A percentile compares a stretch with the other conserved stretches of the same genome.
Conservation (phyloP, 2,329 filamentous ascomycete genomes). For the Westerdykella sp. region DNA sequence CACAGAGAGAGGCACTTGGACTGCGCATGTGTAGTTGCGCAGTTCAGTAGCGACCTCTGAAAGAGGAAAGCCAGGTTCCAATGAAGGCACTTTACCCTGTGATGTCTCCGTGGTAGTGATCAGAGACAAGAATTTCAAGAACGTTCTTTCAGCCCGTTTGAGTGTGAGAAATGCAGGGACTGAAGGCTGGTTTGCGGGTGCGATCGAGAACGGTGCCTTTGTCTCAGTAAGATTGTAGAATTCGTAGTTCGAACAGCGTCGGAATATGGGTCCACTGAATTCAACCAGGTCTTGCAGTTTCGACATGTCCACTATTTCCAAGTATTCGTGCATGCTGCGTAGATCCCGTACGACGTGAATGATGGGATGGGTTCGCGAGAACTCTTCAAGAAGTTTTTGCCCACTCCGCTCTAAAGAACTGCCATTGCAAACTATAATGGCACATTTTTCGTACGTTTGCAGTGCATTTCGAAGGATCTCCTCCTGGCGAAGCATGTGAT, state of each 20-base stretch:
- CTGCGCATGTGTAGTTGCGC: slow-evolving; percentile 60
- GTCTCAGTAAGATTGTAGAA: slow-evolving; percentile 68
- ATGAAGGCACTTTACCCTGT: slow-evolving; percentile 38
- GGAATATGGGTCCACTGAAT: slow-evolving; percentile 53
- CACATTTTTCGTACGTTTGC: slow-evolving; percentile 52
- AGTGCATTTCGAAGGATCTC: slow-evolving; percentile 57
- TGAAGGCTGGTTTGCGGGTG: slow-evolving; percentile 26
- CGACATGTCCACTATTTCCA: slow-evolving; percentile 48
- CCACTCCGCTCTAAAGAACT: slow-evolving; percentile 61
- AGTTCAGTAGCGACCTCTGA: slow-evolving; percentile 56
- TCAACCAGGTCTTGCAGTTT: slow-evolving; percentile 55
- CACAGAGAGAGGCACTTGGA: slow-evolving; percentile 55
- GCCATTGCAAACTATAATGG: slow-evolving; percentile 65
- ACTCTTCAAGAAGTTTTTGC: slow-evolving; percentile 56
- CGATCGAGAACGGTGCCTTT: slow-evolving; percentile 11
- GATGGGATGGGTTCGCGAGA: slow-evolving; percentile 60
- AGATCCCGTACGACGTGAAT: slow-evolving; percentile 64
- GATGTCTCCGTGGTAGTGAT: slow-evolving; percentile 49
- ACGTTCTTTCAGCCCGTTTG: slow-evolving; percentile 63
- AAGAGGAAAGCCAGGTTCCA: slow-evolving; percentile 60
- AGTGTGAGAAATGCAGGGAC: slow-evolving; percentile 58
- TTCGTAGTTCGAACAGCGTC: slow-evolving; percentile 65
- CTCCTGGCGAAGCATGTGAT: slow-evolving; percentile 59
- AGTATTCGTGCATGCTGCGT: slow-evolving; percentile 57
- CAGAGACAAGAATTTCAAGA: slow-evolving; percentile 61